Conservation (phyloP, 495 filamentous ascomycete species). For the Talaromyces adpressus region DNA sequence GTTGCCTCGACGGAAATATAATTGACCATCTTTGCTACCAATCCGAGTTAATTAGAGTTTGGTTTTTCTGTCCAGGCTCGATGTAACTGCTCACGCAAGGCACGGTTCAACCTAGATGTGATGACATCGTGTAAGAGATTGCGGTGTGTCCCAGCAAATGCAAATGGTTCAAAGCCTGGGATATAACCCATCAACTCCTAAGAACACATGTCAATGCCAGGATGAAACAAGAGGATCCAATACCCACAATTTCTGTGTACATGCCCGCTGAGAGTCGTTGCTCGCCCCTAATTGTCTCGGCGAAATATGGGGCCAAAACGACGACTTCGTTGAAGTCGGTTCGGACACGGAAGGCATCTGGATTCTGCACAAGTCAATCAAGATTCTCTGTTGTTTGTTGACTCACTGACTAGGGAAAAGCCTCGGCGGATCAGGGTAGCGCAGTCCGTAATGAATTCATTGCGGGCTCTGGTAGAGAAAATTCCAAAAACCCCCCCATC, state of each 20-base stretch:
- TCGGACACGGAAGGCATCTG: not conserved
- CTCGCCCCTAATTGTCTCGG: not conserved
- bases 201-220: not conserved
- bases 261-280: not conserved
- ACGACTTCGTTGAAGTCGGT: not conserved
- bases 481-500: not conserved
- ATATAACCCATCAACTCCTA: not conserved
- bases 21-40: not conserved
- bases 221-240: not conserved
- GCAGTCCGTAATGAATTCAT: not conserved
- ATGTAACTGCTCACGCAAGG: not conserved
- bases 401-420: not conserved
- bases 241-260: not conserved
- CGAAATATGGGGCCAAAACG: not conserved
- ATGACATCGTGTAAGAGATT: not conserved
- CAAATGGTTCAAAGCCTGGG: not conserved
- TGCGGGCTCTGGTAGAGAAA: not conserved
- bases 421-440: not conserved
- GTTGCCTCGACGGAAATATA: not conserved
- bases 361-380: not conserved
- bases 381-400: not conserved
- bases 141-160: not conserved
- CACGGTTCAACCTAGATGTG: not conserved
- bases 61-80: not conserved
- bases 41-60: not conserved